Evolutionary conservation across 2,329 filamentous ascomycete genomes (phyloP).

Genomic region (Colletotrichum sp.): DNA sequence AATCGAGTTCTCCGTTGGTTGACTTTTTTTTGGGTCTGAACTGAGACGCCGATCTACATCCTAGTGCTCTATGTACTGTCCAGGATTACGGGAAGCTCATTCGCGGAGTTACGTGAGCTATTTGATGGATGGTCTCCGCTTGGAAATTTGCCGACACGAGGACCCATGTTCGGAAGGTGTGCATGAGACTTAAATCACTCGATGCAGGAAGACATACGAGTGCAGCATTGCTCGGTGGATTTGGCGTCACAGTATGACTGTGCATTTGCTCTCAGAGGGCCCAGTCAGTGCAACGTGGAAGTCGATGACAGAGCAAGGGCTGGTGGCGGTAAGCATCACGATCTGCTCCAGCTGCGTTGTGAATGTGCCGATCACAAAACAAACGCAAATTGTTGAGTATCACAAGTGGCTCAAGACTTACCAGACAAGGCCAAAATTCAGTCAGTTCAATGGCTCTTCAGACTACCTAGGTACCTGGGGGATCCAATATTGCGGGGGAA

Average conservation of each 20-base stretch:
- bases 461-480: background rate
- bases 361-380: background rate
- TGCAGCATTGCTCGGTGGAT: background rate
- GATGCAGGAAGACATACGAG: background rate
- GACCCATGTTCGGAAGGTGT: background rate
- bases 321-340: background rate
- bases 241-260: background rate
- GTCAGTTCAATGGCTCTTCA: background rate
- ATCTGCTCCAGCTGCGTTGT: background rate
- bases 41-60: constrained; percentile 8
- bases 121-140: constrained; percentile 24
- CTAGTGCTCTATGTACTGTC: constrained; percentile 9
- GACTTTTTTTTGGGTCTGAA: constrained; percentile 22
- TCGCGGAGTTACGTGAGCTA: constrained; percentile 25
- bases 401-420: background rate
- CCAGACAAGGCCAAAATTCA: background rate
- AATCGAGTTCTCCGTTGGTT: background rate
- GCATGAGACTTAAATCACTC: background rate
- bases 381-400: background rate
- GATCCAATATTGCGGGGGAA: background rate
- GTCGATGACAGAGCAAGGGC: background rate
- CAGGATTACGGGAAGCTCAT: constrained; percentile 25
- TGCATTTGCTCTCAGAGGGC: background rate
- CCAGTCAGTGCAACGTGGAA: background rate
- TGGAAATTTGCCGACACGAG: constrained; percentile 22